phyloP scores from a whole-genome alignment of 1,139 yeast species.

The Meyerozyma elateridarum region DNA sequence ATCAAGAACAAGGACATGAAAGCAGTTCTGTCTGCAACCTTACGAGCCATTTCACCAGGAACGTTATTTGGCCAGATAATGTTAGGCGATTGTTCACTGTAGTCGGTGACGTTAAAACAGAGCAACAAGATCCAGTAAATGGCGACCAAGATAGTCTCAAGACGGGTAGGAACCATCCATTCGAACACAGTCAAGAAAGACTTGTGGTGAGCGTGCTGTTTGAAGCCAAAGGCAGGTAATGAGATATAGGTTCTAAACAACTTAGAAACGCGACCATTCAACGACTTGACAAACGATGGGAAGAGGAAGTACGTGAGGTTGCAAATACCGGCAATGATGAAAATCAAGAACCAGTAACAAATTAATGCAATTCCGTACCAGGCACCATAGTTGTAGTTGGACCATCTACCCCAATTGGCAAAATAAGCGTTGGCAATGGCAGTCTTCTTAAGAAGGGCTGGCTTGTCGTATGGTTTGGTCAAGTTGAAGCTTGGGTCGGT shows the following conservation, averaged over 20 bases:
- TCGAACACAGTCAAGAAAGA: slow-evolving; percentile 26
- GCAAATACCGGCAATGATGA: slow-evolving; percentile 41
- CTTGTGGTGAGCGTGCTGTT: slow-evolving; percentile 36
- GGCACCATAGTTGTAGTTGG: slow-evolving; percentile 38
- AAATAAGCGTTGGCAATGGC: slow-evolving; percentile 28
- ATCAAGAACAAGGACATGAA: slow-evolving; percentile 41
- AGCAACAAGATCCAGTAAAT: slow-evolving; percentile 9
- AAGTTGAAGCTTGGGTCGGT: slow-evolving; percentile 25
- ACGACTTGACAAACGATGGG: slow-evolving; percentile 29
- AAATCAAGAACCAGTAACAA: slow-evolving; percentile 41
- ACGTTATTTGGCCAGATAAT: slow-evolving; percentile 9
- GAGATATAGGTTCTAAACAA: slow-evolving; percentile 37
- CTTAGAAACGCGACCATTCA: slow-evolving; percentile 32
- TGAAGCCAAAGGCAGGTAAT: slow-evolving; percentile 44
- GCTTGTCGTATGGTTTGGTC: slow-evolving; percentile 26
- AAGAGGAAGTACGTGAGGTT: slow-evolving; percentile 28
- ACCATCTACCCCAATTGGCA: slow-evolving; percentile 33
- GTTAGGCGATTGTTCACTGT: slow-evolving; percentile 12
- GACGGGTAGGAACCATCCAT: slow-evolving; percentile 55
- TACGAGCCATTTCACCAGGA: slow-evolving; percentile 12
- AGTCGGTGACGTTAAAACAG: slow-evolving; percentile 8
- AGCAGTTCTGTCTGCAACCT: slow-evolving; percentile 58
- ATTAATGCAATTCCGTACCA: slow-evolving; percentile 48
- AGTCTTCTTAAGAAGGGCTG: slow-evolving; percentile 21
- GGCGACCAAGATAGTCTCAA: slow-evolving; percentile 11